A percentile compares a stretch with the other conserved stretches of the same genome.
Evolutionary conservation across 371 early-diverging fungal species (phyloP).

Genomic region (Apophysomyces sp.): DNA sequence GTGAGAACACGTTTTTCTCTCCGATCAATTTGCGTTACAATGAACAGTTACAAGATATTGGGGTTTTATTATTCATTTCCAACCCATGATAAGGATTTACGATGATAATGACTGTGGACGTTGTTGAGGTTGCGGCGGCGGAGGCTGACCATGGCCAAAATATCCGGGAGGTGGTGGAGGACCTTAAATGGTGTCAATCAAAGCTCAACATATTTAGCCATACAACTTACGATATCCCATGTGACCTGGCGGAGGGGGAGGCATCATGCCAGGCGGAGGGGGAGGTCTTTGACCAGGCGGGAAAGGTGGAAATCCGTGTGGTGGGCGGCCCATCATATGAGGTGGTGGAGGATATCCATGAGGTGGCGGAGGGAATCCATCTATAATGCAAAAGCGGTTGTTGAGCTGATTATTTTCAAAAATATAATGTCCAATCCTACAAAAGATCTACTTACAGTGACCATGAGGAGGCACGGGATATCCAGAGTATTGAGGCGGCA

Average conservation of each 20-base stretch:
- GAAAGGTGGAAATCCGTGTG: conserved; percentile 46
- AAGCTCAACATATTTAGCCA: neutral
- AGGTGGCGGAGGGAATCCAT: conserved; percentile 27
- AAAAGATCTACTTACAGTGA: conserved; percentile 14
- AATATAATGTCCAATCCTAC: too few species aligned
- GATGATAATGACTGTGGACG: neutral
- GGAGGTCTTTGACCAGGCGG: conserved; percentile 36
- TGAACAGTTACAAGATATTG: neutral
- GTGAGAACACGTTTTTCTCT: neutral
- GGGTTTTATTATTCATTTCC: neutral
- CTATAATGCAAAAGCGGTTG: conserved; percentile 6
- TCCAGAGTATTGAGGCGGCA: conserved; percentile 53
- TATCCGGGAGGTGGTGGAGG: neutral
- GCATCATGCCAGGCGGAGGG: conserved; percentile 40
- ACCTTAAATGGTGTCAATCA: neutral
- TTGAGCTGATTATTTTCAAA: too few species aligned
- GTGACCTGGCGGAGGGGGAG: conserved; percentile 23
- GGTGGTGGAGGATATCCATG: conserved; percentile 31
- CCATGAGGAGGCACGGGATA: conserved; percentile 45
- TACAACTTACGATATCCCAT: neutral
- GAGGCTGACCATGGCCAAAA: neutral
- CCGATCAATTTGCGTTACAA: neutral
- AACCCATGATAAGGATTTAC: neutral
- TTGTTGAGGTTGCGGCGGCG: neutral
- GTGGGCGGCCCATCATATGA: conserved; percentile 53